Base-by-base conservation (phyloP, 495 filamentous ascomycete genomes). In the Xylaria palmicola region DNA sequence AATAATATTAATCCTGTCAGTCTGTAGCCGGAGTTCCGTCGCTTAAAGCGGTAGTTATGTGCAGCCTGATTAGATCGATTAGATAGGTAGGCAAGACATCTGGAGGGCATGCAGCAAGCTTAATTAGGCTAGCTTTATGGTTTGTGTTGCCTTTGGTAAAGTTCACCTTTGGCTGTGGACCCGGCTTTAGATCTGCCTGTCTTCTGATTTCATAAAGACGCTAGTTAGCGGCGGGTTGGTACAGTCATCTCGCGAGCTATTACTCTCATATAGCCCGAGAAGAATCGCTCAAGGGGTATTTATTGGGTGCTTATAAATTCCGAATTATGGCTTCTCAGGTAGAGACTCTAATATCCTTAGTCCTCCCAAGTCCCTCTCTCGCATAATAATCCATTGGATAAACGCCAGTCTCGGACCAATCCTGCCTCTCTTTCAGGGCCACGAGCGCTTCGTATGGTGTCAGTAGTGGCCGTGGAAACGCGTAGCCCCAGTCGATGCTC, bases 331-430 rank as follows among this genome's bases (percentile, higher is more conserved):
- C 12, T 4, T 57, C 34, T 65, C 24, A 70, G 20, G 60, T 62
- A 40, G 62, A 62, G 12, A 68, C 63, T 20, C 58, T 44, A 3
- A 67, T 36, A 6, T 63, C 62, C 72, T 76, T 90, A 24, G 88
- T 91, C 69, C 95, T 85, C 13, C 94, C 94, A 36, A 98, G 73
- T 0, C 94, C 94, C 12, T 96, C 91, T 72, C 89, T 94, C 0
- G 86, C 91, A 79, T 98, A 98, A 64, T 94, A 98, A 74, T 98
- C 93, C 94, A 98, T 98, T 5, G 91, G 91, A 74, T 98, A 98
- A n/a, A 93, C 82, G 4, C 85, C 88, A 26, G 29, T 66, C 49
- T 78, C 78, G 10, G 84, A 82, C 93, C 93, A 97, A 53, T 86
- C 86, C 60, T 93, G 81, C 65, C 81, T 84, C 53, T 85, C 84